phyloP scores from a whole-genome alignment of 2,329 filamentous ascomycete species.

The Aspergillus sp. region DNA sequence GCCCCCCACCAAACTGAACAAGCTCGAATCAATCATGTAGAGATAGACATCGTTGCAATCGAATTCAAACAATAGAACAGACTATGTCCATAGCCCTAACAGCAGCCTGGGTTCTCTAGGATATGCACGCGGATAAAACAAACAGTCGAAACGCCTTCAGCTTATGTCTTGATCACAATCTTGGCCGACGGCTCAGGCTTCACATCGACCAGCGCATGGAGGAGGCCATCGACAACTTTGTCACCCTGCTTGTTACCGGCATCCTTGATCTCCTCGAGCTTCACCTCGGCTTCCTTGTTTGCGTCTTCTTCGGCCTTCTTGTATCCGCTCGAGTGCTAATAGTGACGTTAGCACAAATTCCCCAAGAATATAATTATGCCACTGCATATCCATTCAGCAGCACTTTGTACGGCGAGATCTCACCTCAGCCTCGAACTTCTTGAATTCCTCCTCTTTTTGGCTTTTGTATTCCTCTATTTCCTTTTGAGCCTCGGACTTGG shows the following conservation, averaged over 20 bases:
- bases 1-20: too few species aligned
- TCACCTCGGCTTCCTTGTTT: constrained; percentile 71
- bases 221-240: constrained; percentile 75
- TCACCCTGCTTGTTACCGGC: constrained; percentile 75
- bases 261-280: constrained; percentile 76
- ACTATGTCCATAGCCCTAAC: not conserved
- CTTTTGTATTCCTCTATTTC: constrained; percentile 91
- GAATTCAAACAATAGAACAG: not conserved
- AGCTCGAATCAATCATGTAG: too few species aligned
- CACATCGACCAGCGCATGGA: constrained; percentile 79
- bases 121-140: too few species aligned
- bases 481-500: constrained; percentile 92
- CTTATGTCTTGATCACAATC: constrained; percentile 32
- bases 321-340: constrained; percentile 87
- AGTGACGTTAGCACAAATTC: not conserved
- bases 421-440: constrained; percentile 83
- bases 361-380: not conserved
- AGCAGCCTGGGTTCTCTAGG: not conserved
- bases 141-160: not conserved
- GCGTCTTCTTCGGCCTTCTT: constrained; percentile 74
- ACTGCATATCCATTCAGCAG: not conserved
- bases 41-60: not conserved
- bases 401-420: constrained; percentile 9
- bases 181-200: constrained; percentile 63
- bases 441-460: constrained; percentile 89